These are phyloP conservation scores for Vaucheria bursata DNA, from an alignment of 352 stramenopile genomes.

Conservation along the genomic window DNA sequence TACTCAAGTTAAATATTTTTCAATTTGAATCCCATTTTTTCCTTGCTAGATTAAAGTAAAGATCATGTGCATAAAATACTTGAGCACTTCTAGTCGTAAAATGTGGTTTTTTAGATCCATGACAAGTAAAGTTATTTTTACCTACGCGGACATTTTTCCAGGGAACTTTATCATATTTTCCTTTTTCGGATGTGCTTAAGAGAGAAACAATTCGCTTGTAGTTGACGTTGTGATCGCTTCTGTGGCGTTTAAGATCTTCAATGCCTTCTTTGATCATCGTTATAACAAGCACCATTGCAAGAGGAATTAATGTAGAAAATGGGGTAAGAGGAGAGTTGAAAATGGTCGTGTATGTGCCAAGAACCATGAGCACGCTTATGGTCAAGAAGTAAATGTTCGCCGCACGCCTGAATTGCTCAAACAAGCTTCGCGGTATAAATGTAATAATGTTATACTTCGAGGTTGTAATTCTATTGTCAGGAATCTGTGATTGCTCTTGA, in stretches of 20 bases:
- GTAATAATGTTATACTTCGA: conserved; percentile 87
- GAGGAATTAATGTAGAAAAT: conserved; percentile 51
- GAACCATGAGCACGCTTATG: conserved; percentile 78
- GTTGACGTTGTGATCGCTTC: conserved; percentile 30
- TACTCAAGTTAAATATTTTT: too few relatives aligned
- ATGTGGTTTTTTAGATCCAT: too few relatives aligned
- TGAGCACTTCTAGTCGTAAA: too few relatives aligned
- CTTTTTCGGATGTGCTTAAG: conserved; percentile 18
- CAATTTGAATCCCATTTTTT: too few relatives aligned
- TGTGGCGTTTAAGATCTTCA: conserved; percentile 53
- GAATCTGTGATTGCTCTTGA: conserved; percentile 39
- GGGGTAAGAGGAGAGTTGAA: conserved; percentile 52
- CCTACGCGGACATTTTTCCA: conserved; percentile 75
- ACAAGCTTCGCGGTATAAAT: conserved; percentile 84
- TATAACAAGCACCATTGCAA: conserved; percentile 67
- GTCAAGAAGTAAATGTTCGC: conserved; percentile 87
- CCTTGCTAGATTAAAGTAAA: too few relatives aligned
- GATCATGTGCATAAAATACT: too few relatives aligned
- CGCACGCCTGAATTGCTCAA: conserved; percentile 81
- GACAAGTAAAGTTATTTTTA: too few relatives aligned
- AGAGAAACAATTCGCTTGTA: conserved; percentile 32
- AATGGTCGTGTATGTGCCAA: conserved; percentile 53
- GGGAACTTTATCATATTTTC: conserved; percentile 60
- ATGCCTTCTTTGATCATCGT: conserved; percentile 54
- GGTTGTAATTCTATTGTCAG: conserved; percentile 66